Percentiles rank a stretch among this genome's conserved stretches.
Evolutionary conservation across 768 basidiomycete genomes (phyloP).

Genomic region (Phaeolepiota aurea): DNA sequence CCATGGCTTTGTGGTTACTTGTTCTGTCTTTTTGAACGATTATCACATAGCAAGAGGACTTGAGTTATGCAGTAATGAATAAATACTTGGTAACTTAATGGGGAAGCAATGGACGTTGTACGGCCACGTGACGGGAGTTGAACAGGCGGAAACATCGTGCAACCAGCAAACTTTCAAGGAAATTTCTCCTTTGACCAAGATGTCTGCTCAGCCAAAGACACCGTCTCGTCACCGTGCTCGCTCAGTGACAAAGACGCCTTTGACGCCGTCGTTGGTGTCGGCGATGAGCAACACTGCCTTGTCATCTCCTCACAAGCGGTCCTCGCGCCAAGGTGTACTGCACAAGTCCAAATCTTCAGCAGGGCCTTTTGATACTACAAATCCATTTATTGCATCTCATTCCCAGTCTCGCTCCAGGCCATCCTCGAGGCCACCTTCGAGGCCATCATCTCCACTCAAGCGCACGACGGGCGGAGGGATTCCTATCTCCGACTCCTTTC

Average conservation of each 20-base stretch:
- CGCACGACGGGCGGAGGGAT: slow-evolving; percentile 39
- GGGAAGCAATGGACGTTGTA: not conserved
- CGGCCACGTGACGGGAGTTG: not conserved
- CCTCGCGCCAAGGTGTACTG: slow-evolving; percentile 10
- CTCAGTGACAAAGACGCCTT: slow-evolving; percentile 41
- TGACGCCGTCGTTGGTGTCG: slow-evolving; percentile 37
- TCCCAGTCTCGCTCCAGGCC: not conserved
- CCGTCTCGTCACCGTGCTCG: slow-evolving; percentile 38
- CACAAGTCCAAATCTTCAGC: slow-evolving; percentile 21
- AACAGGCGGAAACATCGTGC: not conserved
- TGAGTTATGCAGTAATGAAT: no score
- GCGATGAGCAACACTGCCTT: slow-evolving; percentile 34
- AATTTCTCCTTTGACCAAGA: not conserved
- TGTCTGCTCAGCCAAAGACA: slow-evolving; percentile 28
- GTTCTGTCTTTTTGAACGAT: no score
- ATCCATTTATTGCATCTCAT: slow-evolving; percentile 48
- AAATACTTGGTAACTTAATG: no score
- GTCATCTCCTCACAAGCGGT: slow-evolving; percentile 19
- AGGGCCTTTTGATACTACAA: slow-evolving; percentile 39
- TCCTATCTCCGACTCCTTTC: slow-evolving; percentile 42
- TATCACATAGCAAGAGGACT: no score
- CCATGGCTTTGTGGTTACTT: not conserved
- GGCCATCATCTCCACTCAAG: slow-evolving; percentile 61
- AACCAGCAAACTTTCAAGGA: not conserved
- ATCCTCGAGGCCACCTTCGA: slow-evolving; percentile 22